phyloP scores from a whole-genome alignment of 805 yeast species.

The Lachancea dasiensis region DNA sequence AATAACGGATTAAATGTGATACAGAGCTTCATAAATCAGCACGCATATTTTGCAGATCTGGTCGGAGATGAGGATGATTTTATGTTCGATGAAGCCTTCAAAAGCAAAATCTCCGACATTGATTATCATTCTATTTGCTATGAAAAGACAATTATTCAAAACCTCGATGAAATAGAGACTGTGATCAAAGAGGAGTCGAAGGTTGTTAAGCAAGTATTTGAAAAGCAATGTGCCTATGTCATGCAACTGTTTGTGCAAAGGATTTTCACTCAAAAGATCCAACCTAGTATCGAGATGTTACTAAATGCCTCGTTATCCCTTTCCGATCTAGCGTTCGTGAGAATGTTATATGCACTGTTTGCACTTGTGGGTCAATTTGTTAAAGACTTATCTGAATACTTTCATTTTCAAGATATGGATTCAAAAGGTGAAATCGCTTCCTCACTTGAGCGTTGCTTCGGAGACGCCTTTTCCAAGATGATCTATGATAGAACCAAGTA shows the following conservation, averaged over 20 bases:
- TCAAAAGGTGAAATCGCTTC: constrained; percentile 36
- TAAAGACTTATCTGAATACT: constrained; percentile 56
- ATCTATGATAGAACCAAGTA: constrained; percentile 56
- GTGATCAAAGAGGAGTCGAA: constrained; percentile 68
- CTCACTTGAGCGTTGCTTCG: constrained; percentile 63
- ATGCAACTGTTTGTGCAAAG: constrained; percentile 66
- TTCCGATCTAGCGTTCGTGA: constrained; percentile 64
- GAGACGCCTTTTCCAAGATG: constrained; percentile 69
- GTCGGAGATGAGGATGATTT: constrained; percentile 28
- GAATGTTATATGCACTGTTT: constrained; percentile 67
- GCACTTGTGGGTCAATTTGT: constrained; percentile 53
- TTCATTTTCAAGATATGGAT: constrained; percentile 43
- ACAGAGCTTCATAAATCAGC: constrained; percentile 74
- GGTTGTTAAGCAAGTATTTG: constrained; percentile 67
- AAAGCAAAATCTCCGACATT: constrained; percentile 61
- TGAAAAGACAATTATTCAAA: constrained; percentile 45
- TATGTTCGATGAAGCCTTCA: constrained; percentile 42
- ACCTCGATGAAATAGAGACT: constrained; percentile 51
- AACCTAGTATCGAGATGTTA: constrained; percentile 49
- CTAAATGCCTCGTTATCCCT: constrained; percentile 57
- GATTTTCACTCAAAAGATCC: constrained; percentile 66
- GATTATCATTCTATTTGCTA: constrained; percentile 41
- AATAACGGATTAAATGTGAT: constrained; percentile 83
- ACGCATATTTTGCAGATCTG: constrained; percentile 52
- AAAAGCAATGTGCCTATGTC: constrained; percentile 56